A percentile compares a stretch with the other conserved stretches of the same genome.
Conservation (phyloP, 352 stramenopile genomes). For the Phytophthora meadii region DNA sequence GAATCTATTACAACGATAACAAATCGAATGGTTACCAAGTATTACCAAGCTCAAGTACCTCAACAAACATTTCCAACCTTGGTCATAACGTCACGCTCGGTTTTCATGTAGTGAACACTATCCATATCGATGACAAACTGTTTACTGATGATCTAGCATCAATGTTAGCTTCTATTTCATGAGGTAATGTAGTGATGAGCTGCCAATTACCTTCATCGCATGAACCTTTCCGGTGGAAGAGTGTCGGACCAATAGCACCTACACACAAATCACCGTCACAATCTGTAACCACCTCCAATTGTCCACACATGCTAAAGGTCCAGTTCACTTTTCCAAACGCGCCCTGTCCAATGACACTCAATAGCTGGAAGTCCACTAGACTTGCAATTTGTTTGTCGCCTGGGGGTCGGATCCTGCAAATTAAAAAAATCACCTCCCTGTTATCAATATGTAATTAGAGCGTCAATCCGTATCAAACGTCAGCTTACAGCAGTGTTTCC, state of each 20-base stretch:
- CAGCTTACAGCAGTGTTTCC: conserved; percentile 33
- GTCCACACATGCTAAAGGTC: not conserved
- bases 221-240: conserved; percentile 61
- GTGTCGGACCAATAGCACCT: conserved; percentile 83
- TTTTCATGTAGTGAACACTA: conserved; percentile 81
- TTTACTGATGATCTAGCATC: conserved; percentile 84
- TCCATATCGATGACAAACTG: conserved; percentile 82
- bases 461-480: not conserved
- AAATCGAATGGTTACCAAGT: not conserved
- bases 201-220: conserved; percentile 75
- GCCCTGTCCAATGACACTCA: conserved; percentile 95
- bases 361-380: conserved; percentile 96
- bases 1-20: conserved; percentile 48
- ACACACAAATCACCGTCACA: conserved; percentile 2
- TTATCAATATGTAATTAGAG: conserved; percentile 3
- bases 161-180: too few species aligned
- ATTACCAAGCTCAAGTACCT: not conserved
- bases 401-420: conserved; percentile 27
- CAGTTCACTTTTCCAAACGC: conserved; percentile 69
- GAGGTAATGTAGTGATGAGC: too few species aligned
- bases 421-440: not conserved
- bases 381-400: conserved; percentile 54
- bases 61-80: conserved; percentile 44
- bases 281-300: not conserved
- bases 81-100: conserved; percentile 87